phyloP scores from a whole-genome alignment of 768 basidiomycete species.

The Tremella fuciformis region DNA sequence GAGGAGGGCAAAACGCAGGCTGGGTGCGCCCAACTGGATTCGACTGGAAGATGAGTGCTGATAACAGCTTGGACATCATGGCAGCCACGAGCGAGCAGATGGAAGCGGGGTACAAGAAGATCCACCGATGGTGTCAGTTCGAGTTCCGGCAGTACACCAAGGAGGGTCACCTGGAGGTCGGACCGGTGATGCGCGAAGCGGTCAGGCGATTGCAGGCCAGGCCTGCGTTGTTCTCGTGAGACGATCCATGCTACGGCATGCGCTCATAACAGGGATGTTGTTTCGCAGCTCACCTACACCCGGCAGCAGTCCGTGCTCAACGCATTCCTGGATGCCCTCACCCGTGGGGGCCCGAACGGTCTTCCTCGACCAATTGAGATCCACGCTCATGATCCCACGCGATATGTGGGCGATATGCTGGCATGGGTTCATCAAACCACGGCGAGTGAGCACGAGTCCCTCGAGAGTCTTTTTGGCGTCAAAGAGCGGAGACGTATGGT shows the following conservation, averaged over 20 bases:
- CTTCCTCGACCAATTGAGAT: conserved; percentile 90
- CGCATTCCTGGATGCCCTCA: conserved; percentile 82
- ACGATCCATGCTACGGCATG: background rate
- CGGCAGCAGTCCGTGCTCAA: conserved; percentile 75
- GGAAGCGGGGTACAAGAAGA: conserved; percentile 86
- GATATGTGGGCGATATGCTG: conserved; percentile 97
- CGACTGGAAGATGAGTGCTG: conserved; percentile 3
- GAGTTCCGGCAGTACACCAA: conserved; percentile 77
- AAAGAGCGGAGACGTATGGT: conserved; percentile 68
- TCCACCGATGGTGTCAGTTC: conserved; percentile 76
- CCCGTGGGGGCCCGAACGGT: conserved; percentile 78
- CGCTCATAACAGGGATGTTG: conserved; percentile 61
- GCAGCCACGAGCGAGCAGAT: conserved; percentile 72
- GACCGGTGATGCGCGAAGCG: conserved; percentile 71
- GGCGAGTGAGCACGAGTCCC: conserved; percentile 89
- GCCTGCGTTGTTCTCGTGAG: conserved; percentile 72
- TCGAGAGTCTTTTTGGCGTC: conserved; percentile 79
- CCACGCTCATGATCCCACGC: conserved; percentile 93
- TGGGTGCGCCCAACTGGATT: conserved; percentile 40
- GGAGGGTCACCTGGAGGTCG: conserved; percentile 62
- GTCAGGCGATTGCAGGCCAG: conserved; percentile 70
- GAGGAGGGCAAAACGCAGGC: conserved; percentile 52
- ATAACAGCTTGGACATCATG: conserved; percentile 78
- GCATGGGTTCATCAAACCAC: conserved; percentile 97
- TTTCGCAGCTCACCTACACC: conserved; percentile 71